Conservation (phyloP, 768 basidiomycete genomes). For the Mycena albidolilacea region DNA sequence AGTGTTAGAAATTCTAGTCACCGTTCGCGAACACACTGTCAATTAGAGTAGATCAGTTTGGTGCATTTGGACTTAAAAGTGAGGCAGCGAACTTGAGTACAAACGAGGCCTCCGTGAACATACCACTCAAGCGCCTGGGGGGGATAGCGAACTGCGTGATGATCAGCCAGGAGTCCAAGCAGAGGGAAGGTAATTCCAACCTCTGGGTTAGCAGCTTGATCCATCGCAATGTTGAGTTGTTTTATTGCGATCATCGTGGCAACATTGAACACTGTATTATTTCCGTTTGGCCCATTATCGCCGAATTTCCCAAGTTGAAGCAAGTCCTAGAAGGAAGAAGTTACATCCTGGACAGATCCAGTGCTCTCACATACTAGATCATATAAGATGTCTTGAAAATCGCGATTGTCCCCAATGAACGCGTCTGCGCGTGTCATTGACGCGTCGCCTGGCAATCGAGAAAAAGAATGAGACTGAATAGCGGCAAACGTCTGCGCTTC, state of each 20-base stretch:
- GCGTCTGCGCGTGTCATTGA: slow-evolving; percentile 35
- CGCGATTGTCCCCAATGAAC: slow-evolving; percentile 34
- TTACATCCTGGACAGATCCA: not conserved
- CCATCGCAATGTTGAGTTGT: slow-evolving; percentile 7
- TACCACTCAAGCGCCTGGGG: slow-evolving; percentile 14
- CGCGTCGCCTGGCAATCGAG: slow-evolving; percentile 26
- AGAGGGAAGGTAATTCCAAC: slow-evolving; percentile 6
- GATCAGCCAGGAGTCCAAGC: not conserved
- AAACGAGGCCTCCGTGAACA: slow-evolving; percentile 9
- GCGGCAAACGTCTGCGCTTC: not conserved
- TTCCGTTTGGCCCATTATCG: slow-evolving; percentile 31
- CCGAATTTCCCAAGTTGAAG: slow-evolving; percentile 31
- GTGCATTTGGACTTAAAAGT: not conserved
- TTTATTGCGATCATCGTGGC: slow-evolving; percentile 25
- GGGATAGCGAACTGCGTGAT: slow-evolving; percentile 23
- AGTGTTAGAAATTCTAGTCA: not conserved
- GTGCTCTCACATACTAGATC: slow-evolving; percentile 12
- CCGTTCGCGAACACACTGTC: slow-evolving; percentile 33
- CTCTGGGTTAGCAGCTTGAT: slow-evolving; percentile 28
- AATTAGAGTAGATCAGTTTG: not conserved
- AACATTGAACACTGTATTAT: slow-evolving; percentile 33
- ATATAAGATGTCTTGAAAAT: slow-evolving; percentile 31
- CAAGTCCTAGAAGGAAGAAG: slow-evolving; percentile 17
- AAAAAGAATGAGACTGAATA: not conserved
- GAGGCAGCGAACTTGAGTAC: slow-evolving; percentile 6